Evolutionary conservation across 1,284 basidiomycete species (phyloP), one percentile per base, ranked within the genome.

Genomic region (Malassezia caprae): DNA sequence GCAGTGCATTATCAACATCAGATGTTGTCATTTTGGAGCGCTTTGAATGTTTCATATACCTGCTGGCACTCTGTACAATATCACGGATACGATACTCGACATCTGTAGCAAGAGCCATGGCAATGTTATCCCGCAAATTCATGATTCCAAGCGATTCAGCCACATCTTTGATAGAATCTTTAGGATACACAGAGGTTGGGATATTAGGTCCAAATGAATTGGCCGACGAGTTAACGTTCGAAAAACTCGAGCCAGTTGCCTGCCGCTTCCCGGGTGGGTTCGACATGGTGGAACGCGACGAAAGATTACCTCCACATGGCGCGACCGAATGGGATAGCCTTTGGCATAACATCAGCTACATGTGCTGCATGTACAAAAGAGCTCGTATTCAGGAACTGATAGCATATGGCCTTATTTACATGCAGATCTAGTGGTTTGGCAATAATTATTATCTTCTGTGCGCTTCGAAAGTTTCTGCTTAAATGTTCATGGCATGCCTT

Each of bases 1-100:
- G 86, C 47, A 99, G 80, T 1, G 93, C 94, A 63, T 90, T 83
- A 76, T 96, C 90, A 48, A 98, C 84, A 77, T 99, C 93, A 21
- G 84, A 80, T 1, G 89, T 88, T 12, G 84, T 86, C 72, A 98
- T 80, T 0, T 85, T 87, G 26, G 86, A 87, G 54, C 93, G 81
- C 59, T 88, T 84, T 1, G 87, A 86, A 75, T 98, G 91, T 23
- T 90, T 82, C 87, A 96, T 96, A 76, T 94, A 98, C 58, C 90
- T 87, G 23, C 88, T 84, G 10, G 93, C 90, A 80, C 96, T 91
- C 84, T 94, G 88, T 58, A 91, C 82, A 41, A 93, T 83, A 73
- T 93, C 88, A 73, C 93, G 90, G 70, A 96, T 82, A 56, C 94
- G 81, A 76, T 96, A 96, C 75, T 98, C 93, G 39, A 96, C 89